Percentiles rank a stretch among this genome's conserved stretches.
Conservation (phyloP, 192 early-diverging fungal genomes). For the Coemansia sp. region DNA sequence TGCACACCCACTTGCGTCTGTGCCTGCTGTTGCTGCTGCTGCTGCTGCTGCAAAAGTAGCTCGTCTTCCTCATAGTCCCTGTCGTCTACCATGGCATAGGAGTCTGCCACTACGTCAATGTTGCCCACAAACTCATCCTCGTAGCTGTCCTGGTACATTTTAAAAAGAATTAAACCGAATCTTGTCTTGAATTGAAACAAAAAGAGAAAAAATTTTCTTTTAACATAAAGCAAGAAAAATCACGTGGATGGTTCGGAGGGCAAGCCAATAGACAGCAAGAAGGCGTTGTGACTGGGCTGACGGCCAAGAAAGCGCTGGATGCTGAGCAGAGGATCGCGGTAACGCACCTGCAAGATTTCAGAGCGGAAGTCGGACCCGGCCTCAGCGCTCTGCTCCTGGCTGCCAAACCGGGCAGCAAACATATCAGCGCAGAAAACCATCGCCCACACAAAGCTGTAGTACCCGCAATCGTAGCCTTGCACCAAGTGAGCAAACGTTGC, state of each 20-base stretch:
- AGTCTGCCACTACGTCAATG: constrained; percentile 47
- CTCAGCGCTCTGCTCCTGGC: constrained; percentile 19
- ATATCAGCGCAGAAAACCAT: constrained; percentile 78
- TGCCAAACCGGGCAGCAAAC: constrained; percentile 64
- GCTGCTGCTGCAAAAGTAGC: constrained; percentile 15
- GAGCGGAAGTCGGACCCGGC: constrained; percentile 13
- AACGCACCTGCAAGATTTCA: constrained; percentile 10
- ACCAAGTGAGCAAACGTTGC: constrained; percentile 63
- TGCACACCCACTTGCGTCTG: constrained; percentile 45
- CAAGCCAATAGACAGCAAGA: constrained; percentile 63
- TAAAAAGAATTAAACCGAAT: neutral
- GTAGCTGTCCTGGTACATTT: constrained; percentile 50
- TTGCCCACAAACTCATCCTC: constrained; percentile 51
- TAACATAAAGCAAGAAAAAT: neutral
- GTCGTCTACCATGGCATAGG: constrained; percentile 46
- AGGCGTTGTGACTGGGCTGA: constrained; percentile 67
- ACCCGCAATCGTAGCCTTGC: constrained; percentile 67
- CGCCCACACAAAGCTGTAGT: constrained; percentile 74
- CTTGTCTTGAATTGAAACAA: constrained; percentile 1
- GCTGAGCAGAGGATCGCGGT: constrained; percentile 63
- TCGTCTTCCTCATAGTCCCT: constrained; percentile 38
- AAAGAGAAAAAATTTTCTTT: constrained; percentile 14
- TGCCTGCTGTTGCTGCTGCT: constrained; percentile 29
- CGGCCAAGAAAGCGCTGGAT: constrained; percentile 72
- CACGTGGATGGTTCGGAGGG: constrained; percentile 11